Evolutionary conservation across 2,329 filamentous ascomycete genomes (phyloP).

Genomic region (Botrytis deweyae): DNA sequence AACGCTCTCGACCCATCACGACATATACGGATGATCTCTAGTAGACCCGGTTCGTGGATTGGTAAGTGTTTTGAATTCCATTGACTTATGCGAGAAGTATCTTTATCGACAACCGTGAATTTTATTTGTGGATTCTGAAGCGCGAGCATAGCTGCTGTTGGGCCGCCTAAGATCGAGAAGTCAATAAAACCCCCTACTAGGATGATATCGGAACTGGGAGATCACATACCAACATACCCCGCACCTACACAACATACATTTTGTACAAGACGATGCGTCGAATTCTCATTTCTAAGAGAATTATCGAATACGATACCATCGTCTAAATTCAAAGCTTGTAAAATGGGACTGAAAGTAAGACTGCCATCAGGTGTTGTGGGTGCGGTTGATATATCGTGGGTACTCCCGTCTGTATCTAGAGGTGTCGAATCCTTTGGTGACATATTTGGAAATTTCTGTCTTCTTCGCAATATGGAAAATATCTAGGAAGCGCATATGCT

Average conservation of each 20-base stretch:
- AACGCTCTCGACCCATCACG: slow-evolving; percentile 56
- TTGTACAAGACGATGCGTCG: slow-evolving; percentile 40
- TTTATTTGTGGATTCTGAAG: slow-evolving; percentile 68
- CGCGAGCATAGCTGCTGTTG: slow-evolving; percentile 73
- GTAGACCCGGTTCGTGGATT: slow-evolving; percentile 72
- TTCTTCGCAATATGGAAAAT: background rate
- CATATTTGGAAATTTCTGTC: slow-evolving; percentile 22
- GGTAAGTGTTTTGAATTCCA: slow-evolving; percentile 75
- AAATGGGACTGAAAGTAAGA: slow-evolving; percentile 45
- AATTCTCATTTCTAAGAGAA: slow-evolving; percentile 9
- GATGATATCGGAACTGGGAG: background rate
- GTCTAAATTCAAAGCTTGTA: slow-evolving; percentile 38
- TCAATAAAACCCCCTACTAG: background rate
- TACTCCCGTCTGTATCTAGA: slow-evolving; percentile 38
- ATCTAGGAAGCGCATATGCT: background rate
- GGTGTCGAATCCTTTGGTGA: slow-evolving; percentile 28
- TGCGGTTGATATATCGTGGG: slow-evolving; percentile 42
- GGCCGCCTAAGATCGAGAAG: slow-evolving; percentile 53
- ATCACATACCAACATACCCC: slow-evolving; percentile 69
- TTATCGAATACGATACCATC: slow-evolving; percentile 29
- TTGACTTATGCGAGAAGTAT: slow-evolving; percentile 61
- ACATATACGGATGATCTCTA: slow-evolving; percentile 64
- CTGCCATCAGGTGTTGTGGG: slow-evolving; percentile 48
- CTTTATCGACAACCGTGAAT: slow-evolving; percentile 74
- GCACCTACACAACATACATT: slow-evolving; percentile 74